Evolutionary conservation across 2,329 filamentous ascomycete genomes (phyloP).

Genomic region (Ceratocystis destructans): DNA sequence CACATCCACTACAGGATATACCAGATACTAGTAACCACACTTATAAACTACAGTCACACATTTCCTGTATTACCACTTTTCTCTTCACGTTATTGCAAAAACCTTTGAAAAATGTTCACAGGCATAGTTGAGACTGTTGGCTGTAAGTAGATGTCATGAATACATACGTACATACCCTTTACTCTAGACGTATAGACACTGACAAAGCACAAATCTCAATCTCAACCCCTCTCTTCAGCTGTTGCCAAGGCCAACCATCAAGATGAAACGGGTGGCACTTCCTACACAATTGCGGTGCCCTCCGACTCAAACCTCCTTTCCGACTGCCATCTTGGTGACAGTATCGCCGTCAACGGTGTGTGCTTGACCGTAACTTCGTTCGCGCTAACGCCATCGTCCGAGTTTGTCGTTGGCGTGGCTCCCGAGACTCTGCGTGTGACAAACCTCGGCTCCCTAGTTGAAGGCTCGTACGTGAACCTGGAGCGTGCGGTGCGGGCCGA

Average conservation of each 20-base stretch:
- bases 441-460: conserved; percentile 64
- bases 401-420: conserved; percentile 85
- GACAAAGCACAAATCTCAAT: not conserved
- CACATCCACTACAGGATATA: not conserved
- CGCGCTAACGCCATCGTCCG: conserved; percentile 26
- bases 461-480: conserved; percentile 66
- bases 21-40: not conserved
- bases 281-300: conserved; percentile 66
- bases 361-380: conserved; percentile 73
- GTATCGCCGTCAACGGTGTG: conserved; percentile 87
- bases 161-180: not conserved
- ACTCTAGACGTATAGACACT: not conserved
- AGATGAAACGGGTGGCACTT: conserved; percentile 76
- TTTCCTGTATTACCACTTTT: not conserved
- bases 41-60: not conserved
- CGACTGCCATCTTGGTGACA: conserved; percentile 80
- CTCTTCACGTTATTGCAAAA: not conserved
- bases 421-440: conserved; percentile 93
- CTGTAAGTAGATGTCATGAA: conserved; percentile 43
- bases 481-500: conserved; percentile 83
- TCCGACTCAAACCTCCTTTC: conserved; percentile 57
- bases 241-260: conserved; percentile 68
- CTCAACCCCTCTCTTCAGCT: conserved; percentile 37
- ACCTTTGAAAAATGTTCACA: conserved; percentile 60
- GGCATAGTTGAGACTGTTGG: conserved; percentile 87